Evolutionary conservation across 2,329 filamentous ascomycete genomes (phyloP).

Genomic region (Fusarium sp.): DNA sequence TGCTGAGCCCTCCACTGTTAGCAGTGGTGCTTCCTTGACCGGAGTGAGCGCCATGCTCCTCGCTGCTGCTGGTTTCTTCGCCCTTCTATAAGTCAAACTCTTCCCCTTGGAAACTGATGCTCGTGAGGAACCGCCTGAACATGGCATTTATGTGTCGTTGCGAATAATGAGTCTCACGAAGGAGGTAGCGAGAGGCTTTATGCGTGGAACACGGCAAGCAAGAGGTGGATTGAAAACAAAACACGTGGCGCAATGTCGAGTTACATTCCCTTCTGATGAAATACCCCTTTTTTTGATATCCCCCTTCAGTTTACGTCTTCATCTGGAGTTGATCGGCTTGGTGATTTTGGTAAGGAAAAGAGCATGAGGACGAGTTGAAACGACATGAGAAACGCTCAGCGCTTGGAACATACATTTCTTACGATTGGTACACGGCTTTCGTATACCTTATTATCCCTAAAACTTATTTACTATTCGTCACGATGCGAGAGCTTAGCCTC

Average conservation of each 20-base stretch:
- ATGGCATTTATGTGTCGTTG: slow-evolving; percentile 48
- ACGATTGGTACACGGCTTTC: slow-evolving; percentile 35
- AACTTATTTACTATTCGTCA: slow-evolving; percentile 49
- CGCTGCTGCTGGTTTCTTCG: slow-evolving; percentile 53
- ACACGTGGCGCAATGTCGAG: slow-evolving; percentile 45
- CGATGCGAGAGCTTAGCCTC: slow-evolving; percentile 40
- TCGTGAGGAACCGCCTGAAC: slow-evolving; percentile 15
- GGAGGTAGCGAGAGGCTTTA: slow-evolving; percentile 37
- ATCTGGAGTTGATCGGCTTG: slow-evolving; percentile 48
- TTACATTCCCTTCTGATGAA: slow-evolving; percentile 47
- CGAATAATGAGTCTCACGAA: slow-evolving; percentile 54
- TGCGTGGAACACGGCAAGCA: slow-evolving; percentile 16
- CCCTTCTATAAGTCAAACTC: slow-evolving; percentile 53
- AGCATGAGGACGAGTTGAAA: slow-evolving; percentile 36
- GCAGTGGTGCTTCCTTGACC: slow-evolving; percentile 50
- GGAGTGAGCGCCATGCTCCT: slow-evolving; percentile 56
- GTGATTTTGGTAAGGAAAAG: slow-evolving; percentile 43
- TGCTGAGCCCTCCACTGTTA: slow-evolving; percentile 41
- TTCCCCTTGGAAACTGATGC: slow-evolving; percentile 43
- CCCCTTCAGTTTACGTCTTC: slow-evolving; percentile 42
- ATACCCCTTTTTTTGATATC: slow-evolving; percentile 44
- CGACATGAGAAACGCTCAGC: slow-evolving; percentile 43
- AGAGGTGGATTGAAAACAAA: slow-evolving; percentile 29
- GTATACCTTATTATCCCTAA: slow-evolving; percentile 43
- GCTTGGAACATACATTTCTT: slow-evolving; percentile 40